Evolutionary conservation across 192 early-diverging fungal species (phyloP), one percentile per base, ranked within the genome.

Genomic region (Diversispora epigaea): DNA sequence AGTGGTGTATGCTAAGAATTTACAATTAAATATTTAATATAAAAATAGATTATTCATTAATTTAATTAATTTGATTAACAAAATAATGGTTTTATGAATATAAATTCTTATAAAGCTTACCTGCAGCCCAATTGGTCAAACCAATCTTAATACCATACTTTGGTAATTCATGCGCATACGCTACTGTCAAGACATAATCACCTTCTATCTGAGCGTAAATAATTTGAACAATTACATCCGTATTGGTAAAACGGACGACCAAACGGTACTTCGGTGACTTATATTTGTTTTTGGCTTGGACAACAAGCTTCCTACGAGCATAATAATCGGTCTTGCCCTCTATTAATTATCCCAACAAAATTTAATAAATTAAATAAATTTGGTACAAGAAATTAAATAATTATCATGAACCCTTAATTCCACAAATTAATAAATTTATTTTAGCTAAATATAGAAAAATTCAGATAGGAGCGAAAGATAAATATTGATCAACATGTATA

Each of bases 271-370:
- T 99, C 85, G 96, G 96, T 71, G 95, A 93, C 92, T 99, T 99
- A 94, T 99, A 99, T 90, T 98, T 99, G 94, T 98, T 97, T 94
- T 99, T 99, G 78, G 97, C 97, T 88, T 99, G 97, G 81, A 91
- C 88, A n/a, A 98, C 91, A 76, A 99, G 89, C 81, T 93, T 91
- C 93, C 97, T 98, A 81, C 97, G 93, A 79, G 97, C 95, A 82
- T 97, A 98, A 96, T 98, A 99, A 90, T 99, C 97, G 84, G 97
- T 99, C 92, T 99, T 99, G 68, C 97, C 96, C 94, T 99, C 96
- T 96, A 82, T 69, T 79, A 58, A 43, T 54, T 21, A 78, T 58
- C 65, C 68, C 49, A 62, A 46, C 19, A 52, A 57, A 49, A 25
- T 11, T 14, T 8, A 50, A 52, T 56, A 47, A 39, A 25, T 56